A percentile compares a stretch with the other conserved stretches of the same genome.
These are phyloP conservation scores for Sclerotinia minor DNA, from an alignment of 2,329 filamentous ascomycete genomes.

Conservation along the genomic window DNA sequence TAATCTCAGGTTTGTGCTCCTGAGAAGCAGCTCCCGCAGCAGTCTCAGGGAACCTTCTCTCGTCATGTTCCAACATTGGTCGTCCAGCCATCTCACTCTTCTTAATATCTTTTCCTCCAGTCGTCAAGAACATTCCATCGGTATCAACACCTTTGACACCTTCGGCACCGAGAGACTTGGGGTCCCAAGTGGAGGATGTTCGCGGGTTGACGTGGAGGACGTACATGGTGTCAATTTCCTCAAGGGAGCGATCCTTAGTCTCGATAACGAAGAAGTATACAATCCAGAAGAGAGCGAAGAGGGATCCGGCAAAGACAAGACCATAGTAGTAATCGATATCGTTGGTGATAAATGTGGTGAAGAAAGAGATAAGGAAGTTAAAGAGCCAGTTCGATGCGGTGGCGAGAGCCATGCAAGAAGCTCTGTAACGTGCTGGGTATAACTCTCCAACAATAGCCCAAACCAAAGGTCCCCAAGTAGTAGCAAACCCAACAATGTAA, in stretches of 20 bases:
- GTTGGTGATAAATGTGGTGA: conserved; percentile 74
- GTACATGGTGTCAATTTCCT: conserved; percentile 83
- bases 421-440: conserved; percentile 63
- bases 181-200: conserved; percentile 40
- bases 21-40: not conserved
- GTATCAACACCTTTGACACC: conserved; percentile 27
- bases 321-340: conserved; percentile 65
- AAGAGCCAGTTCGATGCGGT: conserved; percentile 66
- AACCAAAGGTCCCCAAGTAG: conserved; percentile 69
- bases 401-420: conserved; percentile 59
- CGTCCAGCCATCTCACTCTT: conserved; percentile 27
- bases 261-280: conserved; percentile 80
- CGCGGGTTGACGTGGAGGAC: conserved; percentile 50
- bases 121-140: conserved; percentile 27
- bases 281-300: conserved; percentile 61
- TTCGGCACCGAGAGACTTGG: conserved; percentile 28
- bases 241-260: conserved; percentile 69
- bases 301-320: conserved; percentile 72
- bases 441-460: conserved; percentile 68
- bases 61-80: conserved; percentile 32
- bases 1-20: conserved; percentile 4
- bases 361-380: conserved; percentile 73
- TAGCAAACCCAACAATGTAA: conserved; percentile 64
- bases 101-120: conserved; percentile 30
- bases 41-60: conserved; percentile 29